phyloP scores from a whole-genome alignment of 2,329 filamentous ascomycete species.

The Sporothrix pallida region DNA sequence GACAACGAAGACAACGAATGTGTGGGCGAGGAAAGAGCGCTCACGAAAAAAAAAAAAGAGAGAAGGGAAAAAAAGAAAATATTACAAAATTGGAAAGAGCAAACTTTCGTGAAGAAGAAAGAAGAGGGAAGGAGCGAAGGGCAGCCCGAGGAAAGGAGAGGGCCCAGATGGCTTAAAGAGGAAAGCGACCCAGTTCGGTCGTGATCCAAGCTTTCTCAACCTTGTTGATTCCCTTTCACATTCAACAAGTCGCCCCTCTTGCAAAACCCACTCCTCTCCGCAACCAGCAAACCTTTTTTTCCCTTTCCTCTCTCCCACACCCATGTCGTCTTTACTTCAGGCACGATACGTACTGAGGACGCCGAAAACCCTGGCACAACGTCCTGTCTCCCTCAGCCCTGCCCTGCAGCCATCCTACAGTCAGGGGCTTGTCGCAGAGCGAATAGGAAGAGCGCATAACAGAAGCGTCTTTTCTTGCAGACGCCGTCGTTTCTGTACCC shows the following conservation, averaged over 20 bases:
- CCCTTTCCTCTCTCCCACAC: neutral
- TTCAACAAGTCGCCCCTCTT: neutral
- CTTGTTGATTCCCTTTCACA: neutral
- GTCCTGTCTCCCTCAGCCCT: conserved; percentile 21
- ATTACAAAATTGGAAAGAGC: conserved; percentile 16
- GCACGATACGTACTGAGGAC: neutral
- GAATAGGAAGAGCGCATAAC: conserved; percentile 10
- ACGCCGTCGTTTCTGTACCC: conserved; percentile 31
- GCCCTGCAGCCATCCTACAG: conserved; percentile 24
- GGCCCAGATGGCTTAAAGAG: conserved; percentile 27
- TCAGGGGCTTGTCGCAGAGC: conserved; percentile 20
- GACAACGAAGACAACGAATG: conserved; percentile 7
- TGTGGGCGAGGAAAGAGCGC: conserved; percentile 24
- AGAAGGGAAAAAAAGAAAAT: conserved; percentile 2
- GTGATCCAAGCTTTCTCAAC: conserved; percentile 29
- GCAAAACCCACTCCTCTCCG: conserved; percentile 5
- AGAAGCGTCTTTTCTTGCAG: conserved; percentile 13
- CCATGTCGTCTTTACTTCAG: neutral
- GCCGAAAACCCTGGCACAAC: conserved; percentile 16
- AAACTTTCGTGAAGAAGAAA: conserved; percentile 12
- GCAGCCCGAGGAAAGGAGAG: neutral
- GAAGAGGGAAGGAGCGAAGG: conserved; percentile 26
- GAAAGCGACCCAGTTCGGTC: conserved; percentile 27
- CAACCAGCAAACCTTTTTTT: conserved; percentile 17
- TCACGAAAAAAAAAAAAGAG: neutral